Conservation (phyloP, 1,284 basidiomycete species). For the Austropuccinia psidii region DNA sequence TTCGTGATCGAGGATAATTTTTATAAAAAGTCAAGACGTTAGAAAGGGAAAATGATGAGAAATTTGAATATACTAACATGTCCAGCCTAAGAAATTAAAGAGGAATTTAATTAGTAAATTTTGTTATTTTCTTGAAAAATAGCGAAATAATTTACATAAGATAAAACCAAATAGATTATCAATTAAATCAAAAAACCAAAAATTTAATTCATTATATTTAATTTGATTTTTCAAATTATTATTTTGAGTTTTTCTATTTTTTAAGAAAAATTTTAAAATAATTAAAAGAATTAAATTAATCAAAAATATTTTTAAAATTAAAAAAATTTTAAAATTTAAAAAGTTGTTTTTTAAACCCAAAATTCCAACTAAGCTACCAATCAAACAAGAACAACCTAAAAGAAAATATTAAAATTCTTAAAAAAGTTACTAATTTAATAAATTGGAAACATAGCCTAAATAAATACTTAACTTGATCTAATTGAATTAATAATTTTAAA, state of each 20-base stretch:
- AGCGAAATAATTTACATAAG: background rate
- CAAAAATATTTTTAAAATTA: background rate
- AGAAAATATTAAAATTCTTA: too few relatives aligned
- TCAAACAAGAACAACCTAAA: too few relatives aligned
- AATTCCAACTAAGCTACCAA: background rate
- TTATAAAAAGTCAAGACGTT: background rate
- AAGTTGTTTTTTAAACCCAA: background rate
- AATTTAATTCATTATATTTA: background rate
- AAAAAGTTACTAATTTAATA: too few relatives aligned
- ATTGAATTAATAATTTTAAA: too few relatives aligned
- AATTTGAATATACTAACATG: background rate
- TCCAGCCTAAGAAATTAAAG: background rate
- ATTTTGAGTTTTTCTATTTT: background rate
- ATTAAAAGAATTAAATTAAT: background rate
- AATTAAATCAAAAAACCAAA: background rate
- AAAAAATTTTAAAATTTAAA: background rate
- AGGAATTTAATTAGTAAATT: background rate
- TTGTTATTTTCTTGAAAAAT: background rate
- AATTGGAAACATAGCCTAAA: too few relatives aligned
- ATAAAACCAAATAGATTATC: slow-evolving; percentile 1
- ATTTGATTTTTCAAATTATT: background rate
- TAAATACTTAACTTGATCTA: too few relatives aligned
- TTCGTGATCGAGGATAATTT: background rate
- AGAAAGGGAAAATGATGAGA: background rate
- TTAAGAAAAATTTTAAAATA: background rate